A percentile compares a stretch with the other conserved stretches of the same genome.
phyloP scores from a whole-genome alignment of 179 eudicot species.

The Drosera spatulata region DNA sequence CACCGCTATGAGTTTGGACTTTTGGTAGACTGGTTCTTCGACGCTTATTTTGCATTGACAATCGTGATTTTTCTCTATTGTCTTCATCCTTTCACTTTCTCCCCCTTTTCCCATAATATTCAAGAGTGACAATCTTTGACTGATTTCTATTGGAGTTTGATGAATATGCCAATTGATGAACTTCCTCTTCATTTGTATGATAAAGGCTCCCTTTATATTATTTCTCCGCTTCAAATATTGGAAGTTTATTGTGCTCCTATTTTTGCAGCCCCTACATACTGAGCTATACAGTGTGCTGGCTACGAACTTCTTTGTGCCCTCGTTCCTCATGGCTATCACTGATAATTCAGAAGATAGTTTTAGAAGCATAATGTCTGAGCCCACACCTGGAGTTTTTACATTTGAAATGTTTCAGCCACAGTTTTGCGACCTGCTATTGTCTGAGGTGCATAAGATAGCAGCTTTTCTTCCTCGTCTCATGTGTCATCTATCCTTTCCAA shows the following conservation, averaged over 20 bases:
- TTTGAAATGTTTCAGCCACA: conserved; percentile 83
- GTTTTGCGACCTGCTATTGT: conserved; percentile 64
- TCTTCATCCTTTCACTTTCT: no score
- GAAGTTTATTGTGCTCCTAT: background rate
- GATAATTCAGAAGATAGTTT: conserved; percentile 69
- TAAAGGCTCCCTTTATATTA: no score
- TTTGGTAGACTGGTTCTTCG: no score
- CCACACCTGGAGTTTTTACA: conserved; percentile 75
- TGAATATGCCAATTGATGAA: no score
- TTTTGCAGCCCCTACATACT: conserved; percentile 52
- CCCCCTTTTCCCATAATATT: no score
- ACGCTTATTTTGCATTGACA: no score
- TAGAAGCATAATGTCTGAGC: conserved; percentile 68
- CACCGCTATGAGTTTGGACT: no score
- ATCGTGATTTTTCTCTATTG: no score
- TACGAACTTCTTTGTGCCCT: conserved; percentile 57
- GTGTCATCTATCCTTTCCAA: conserved; percentile 5
- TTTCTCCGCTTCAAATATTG: background rate
- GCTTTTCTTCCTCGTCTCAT: background rate
- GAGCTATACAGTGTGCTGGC: conserved; percentile 68
- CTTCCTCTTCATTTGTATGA: no score
- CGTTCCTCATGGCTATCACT: conserved; percentile 66
- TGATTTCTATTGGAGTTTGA: no score
- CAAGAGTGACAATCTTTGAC: no score
- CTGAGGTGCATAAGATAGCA: conserved; percentile 46